Evolutionary conservation across 164 flowering plant species (phyloP), one percentile per base, ranked within the genome.

Genomic region (Umbilicus rupestris): DNA sequence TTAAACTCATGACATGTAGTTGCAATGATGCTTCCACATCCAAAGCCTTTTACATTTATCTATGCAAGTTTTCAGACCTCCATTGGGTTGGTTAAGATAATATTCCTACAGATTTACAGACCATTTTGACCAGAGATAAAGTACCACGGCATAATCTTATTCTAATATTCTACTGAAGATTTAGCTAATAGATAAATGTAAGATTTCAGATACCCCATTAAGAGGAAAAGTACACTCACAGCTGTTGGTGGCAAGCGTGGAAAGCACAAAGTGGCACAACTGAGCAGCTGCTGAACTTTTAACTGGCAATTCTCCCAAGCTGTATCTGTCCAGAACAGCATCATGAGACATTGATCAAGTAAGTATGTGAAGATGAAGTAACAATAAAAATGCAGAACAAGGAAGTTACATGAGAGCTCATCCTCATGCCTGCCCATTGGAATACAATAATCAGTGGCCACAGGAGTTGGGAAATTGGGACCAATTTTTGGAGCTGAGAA

Each of bases 231-330:
- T 28, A 29, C 28, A 28, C 60, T 55, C 19, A 55, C 60, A 55
- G 60, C 60, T 55, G 60, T 55, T 28, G 33, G 33, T 55, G 33
- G 60, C 19, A 55, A 28, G 60, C 28, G 60, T 55, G 60, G 60
- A 55, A 55, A 55, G 60, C 60, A 55, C 28, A 55, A 55, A 28
- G 60, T 15, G 19, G 33, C 60, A 26, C 19, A 26, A 15, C 6
- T 52, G 58, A 52, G 30, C 58, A 52, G 20, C 58, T 52, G 60
- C 60, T 26, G 33, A 29, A 26, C 60, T 55, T 55, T 55, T 11
- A 55, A 26, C 33, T 55, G 33, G 33, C 33, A 28, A 28, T 55
- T 55, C 29, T 55, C 60, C 35, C 31, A 8, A 55, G 60, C 60
- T 55, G 60, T 28, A 55, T 28, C 60, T 55, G 60, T 55, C 29